Base-by-base conservation (phyloP, 2,329 filamentous ascomycete species). In the Geosmithia flava region DNA sequence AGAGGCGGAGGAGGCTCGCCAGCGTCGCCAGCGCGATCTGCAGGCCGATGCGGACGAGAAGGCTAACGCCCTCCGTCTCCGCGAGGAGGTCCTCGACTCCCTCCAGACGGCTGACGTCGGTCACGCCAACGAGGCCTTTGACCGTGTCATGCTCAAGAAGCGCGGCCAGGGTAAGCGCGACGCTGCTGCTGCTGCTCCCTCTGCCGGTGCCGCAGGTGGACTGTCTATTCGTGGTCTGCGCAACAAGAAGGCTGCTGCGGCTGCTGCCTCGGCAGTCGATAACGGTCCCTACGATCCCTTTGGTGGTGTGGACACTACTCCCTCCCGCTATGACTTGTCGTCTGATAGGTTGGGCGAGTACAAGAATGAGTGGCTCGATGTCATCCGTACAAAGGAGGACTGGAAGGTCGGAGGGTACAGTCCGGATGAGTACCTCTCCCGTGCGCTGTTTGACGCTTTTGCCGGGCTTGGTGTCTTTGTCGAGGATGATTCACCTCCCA, bases 271-370 rank as follows among this genome's bases (percentile, higher is more conserved):
- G n/a, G n/a, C n/a, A n/a, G 59, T 54, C 45, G 77, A 77, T 6
- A 81, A 88, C 56, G 81, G 81, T 50, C 83, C 87, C 0, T 96
- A 95, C 67, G 89, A 96, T 68, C 85, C 91, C 0, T 95, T 93
- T 60, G 88, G 81, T 40, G 93, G 88, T 1, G 68, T 90, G 52
- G 67, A 76, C 44, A 76, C 90, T 47, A 72, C 72, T 20, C 78
- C 80, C 20, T 73, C 83, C 55, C 83, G 90, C 56, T 91, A 87
- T 59, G 70, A 75, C 10, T 59, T 94, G 27, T 53, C 58, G 0
- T 47, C 58, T 1, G 63, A 63, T 5, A 56, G 56, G 39, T 77
- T 81, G 53, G 74, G 78, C 46, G 69, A 74, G 42, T 95, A 96
- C 63, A 77, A 81, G 42, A 88, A 86, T 59, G 77, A 83, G 44